These are phyloP conservation scores for Lodderomyces oxycetoniae DNA, from an alignment of 1,139 yeast species.

Conservation along the genomic window DNA sequence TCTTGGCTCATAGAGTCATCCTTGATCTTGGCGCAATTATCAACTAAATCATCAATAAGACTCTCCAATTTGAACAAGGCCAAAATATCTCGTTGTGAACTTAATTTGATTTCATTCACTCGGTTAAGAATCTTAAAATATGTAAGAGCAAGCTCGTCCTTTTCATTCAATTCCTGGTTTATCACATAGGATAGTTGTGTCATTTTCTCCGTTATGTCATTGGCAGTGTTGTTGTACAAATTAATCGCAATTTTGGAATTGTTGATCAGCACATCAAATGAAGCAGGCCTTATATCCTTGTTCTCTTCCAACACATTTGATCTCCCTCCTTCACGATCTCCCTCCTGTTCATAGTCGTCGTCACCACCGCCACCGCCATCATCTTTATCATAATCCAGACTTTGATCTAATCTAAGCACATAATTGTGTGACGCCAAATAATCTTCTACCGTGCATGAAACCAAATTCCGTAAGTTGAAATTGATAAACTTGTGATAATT, in stretches of 20 bases:
- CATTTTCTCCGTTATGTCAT: conserved; percentile 36
- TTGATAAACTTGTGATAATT: conserved; percentile 71
- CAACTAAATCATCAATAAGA: conserved; percentile 20
- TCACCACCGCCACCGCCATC: not conserved
- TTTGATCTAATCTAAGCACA: conserved; percentile 24
- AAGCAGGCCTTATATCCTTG: conserved; percentile 18
- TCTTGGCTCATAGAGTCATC: conserved; percentile 10
- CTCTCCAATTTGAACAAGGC: conserved; percentile 37
- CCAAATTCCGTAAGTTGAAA: conserved; percentile 55
- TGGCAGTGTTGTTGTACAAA: conserved; percentile 32
- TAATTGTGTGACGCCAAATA: conserved; percentile 43
- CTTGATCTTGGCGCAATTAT: not conserved
- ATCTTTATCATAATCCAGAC: conserved; percentile 9
- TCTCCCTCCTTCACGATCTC: not conserved
- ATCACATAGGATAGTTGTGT: conserved; percentile 38
- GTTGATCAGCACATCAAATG: conserved; percentile 38
- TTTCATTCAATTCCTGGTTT: conserved; percentile 37
- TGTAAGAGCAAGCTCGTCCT: conserved; percentile 32
- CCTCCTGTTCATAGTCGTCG: conserved; percentile 3
- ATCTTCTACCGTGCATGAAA: conserved; percentile 73
- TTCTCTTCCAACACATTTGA: conserved; percentile 1
- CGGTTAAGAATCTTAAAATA: conserved; percentile 26
- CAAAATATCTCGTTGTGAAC: conserved; percentile 32
- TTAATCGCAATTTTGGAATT: conserved; percentile 36
- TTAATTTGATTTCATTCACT: conserved; percentile 27